Conservation (phyloP, 331 rosid species). For the Spiraea crenata region DNA sequence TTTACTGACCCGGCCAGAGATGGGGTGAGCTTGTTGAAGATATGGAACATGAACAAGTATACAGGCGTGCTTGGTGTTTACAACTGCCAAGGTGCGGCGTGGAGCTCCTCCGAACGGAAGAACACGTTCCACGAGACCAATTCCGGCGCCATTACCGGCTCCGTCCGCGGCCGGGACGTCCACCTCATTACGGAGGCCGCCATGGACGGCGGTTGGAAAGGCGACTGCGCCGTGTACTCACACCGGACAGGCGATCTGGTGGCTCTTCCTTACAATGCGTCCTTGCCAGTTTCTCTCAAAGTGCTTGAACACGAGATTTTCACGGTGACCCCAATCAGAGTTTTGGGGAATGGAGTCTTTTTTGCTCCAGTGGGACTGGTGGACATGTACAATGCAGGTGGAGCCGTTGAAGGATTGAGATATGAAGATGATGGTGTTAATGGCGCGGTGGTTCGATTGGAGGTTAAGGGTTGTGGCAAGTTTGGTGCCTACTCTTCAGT, state of each 20-base stretch:
- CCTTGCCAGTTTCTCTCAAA: slow-evolving; percentile 61
- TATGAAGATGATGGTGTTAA: slow-evolving; percentile 35
- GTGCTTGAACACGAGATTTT: slow-evolving; percentile 64
- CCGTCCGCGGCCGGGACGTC: slow-evolving; percentile 58
- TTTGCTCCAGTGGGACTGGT: slow-evolving; percentile 75
- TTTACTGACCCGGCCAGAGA: slow-evolving; percentile 84
- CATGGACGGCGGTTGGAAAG: slow-evolving; percentile 47
- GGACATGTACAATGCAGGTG: slow-evolving; percentile 80
- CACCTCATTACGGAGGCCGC: slow-evolving; percentile 52
- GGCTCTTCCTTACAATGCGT: slow-evolving; percentile 54
- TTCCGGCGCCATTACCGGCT: slow-evolving; percentile 49
- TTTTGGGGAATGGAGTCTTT: slow-evolving; percentile 34
- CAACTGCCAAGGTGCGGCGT: slow-evolving; percentile 94
- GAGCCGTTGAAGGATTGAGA: slow-evolving; percentile 55
- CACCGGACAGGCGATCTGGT: slow-evolving; percentile 39
- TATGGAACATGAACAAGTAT: slow-evolving; percentile 89
- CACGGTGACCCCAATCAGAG: slow-evolving; percentile 61
- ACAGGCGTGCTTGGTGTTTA: slow-evolving; percentile 79
- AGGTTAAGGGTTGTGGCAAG: slow-evolving; percentile 65
- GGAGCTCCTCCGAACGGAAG: slow-evolving; percentile 58
- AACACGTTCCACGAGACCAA: slow-evolving; percentile 58
- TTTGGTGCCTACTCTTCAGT: slow-evolving; percentile 74
- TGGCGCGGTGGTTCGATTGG: slow-evolving; percentile 51
- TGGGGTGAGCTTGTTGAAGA: slow-evolving; percentile 72
- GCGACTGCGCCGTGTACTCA: slow-evolving; percentile 60